These are phyloP conservation scores for Tetraselmis chui DNA, from an alignment of 139 green algal species.

Conservation along the genomic window DNA sequence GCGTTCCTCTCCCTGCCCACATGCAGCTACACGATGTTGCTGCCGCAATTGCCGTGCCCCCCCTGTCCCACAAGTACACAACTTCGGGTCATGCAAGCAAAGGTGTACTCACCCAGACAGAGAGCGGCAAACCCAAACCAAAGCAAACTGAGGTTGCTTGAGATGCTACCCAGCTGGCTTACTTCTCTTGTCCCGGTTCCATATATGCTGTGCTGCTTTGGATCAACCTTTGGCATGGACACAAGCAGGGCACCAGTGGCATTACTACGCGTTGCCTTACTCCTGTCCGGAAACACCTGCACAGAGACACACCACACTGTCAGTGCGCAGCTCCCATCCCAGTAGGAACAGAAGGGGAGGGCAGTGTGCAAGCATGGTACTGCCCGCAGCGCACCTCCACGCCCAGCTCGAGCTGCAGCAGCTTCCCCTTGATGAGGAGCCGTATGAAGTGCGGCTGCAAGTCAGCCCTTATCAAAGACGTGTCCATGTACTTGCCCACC, in stretches of 20 bases:
- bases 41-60: background rate
- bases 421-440: conserved; percentile 69
- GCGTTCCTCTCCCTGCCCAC: background rate
- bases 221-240: background rate
- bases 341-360: too few relatives aligned
- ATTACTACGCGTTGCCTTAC: background rate
- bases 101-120: background rate
- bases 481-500: conserved; percentile 74
- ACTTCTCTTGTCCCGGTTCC: background rate
- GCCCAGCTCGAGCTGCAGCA: background rate
- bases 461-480: conserved; percentile 70
- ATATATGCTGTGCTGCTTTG: background rate
- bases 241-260: background rate
- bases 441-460: conserved; percentile 65
- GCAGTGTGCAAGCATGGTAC: too few relatives aligned
- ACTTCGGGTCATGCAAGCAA: background rate
- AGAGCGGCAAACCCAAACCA: background rate
- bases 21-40: background rate
- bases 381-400: background rate
- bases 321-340: too few relatives aligned
- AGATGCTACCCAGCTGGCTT: background rate
- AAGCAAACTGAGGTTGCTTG: background rate
- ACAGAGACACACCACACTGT: too few relatives aligned
- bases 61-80: too few relatives aligned
- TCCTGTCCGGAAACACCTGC: background rate